These are phyloP conservation scores for Calocera cornea DNA, from an alignment of 768 basidiomycete species.

Conservation along the genomic window DNA sequence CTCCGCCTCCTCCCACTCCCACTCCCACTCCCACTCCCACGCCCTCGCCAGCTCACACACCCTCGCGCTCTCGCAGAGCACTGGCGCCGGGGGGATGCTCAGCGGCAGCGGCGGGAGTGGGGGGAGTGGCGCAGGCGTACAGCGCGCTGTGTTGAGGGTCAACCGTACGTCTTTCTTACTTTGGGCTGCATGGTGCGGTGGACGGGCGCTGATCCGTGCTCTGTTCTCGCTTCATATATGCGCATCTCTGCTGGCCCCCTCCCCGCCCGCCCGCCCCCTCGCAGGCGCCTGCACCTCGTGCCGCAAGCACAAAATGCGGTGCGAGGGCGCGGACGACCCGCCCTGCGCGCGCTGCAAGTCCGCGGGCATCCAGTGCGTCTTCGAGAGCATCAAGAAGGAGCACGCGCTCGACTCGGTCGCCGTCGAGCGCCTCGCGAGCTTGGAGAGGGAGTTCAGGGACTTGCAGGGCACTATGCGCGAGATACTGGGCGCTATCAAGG, in stretches of 20 bases:
- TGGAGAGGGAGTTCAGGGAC: constrained; percentile 1
- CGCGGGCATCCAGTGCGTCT: constrained; percentile 12
- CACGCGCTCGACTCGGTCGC: neutral
- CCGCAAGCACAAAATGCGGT: constrained; percentile 3
- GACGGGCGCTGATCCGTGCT: no score
- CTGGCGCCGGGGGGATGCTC: no score
- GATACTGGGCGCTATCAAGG: neutral
- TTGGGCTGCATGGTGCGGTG: no score
- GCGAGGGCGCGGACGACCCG: constrained; percentile 10
- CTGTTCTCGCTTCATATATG: neutral
- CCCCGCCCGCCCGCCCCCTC: neutral
- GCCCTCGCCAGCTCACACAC: no score
- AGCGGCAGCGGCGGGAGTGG: neutral
- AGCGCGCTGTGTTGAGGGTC: neutral
- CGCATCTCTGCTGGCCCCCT: neutral
- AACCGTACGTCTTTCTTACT: neutral
- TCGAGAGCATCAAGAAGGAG: constrained; percentile 7
- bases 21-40: no score
- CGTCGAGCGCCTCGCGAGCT: neutral
- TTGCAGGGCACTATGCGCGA: neutral
- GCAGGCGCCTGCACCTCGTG: constrained; percentile 2
- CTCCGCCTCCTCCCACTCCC: no score
- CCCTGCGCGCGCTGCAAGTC: constrained; percentile 17
- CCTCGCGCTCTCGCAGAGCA: no score
- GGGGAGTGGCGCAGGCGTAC: neutral